Base-by-base conservation (phyloP, 306 rosid species). In the Malus orientalis region DNA sequence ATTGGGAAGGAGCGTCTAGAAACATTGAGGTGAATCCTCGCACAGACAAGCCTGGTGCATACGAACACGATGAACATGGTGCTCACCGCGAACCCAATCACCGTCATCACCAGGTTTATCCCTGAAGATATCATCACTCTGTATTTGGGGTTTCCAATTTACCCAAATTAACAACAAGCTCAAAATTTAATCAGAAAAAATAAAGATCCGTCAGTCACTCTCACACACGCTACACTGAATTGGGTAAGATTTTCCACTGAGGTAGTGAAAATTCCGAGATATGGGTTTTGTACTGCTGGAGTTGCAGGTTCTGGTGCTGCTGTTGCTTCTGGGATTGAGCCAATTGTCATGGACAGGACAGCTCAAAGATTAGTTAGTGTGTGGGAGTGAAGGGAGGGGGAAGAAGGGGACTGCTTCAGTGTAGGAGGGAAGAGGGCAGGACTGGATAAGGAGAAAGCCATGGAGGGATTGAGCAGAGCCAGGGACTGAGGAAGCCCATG, bases 81-180 rank as follows among this genome's bases (percentile, higher is more conserved):
- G 87, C 98, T 93, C 69, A 93, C 96, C n/a, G 88, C 91, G 65
- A 93, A 93, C 22, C 96, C 98, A 87, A 91, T 90, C 78, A 88
- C 93, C n/a, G 94, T 93, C 98, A 93, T 93, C 83, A 93, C 98
- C 89, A 93, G 80, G 74, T 93, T 93, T 15, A 91, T 65, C 74
- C 96, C 97, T 4, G 98, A 76, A 29, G 98, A 87, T 69, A 91
- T 93, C 97, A 91, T 90, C 4, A 18, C 74, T 85, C 18, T 5
- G 58, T 65, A 23, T 38, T 47, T 29, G 33, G 45, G 55, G 58
- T 20, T 49, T n/a, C 55, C 14, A 8, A 40, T 14, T 16, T 5
- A 53, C 68, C 55, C 73, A 74, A 69, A 74, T 66, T 32, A 23
- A 57, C 69, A 84, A 62, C 3, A 27, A 40, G 54, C 70, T 75